Conservation (phyloP, 148 eudicot species). For the Polygonum maritimum region DNA sequence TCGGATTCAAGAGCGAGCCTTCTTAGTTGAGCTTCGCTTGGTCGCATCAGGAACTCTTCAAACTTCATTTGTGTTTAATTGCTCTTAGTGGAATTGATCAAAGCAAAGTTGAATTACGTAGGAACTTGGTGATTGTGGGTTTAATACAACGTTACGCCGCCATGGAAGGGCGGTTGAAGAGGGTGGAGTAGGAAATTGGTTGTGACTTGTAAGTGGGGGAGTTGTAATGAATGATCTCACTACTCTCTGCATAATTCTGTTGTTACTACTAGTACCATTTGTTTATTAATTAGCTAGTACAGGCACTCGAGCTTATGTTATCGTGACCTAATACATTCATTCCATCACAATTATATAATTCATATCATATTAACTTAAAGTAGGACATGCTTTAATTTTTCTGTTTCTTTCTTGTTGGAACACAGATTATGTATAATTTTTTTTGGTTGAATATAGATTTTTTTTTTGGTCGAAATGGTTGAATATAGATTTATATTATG, state of each 20-base stretch:
- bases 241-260: not conserved
- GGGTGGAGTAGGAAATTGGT: not conserved
- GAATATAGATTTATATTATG: too few species aligned
- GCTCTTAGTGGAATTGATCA: not conserved
- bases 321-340: not conserved
- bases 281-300: not conserved
- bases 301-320: not conserved
- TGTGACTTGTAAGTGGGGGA: slow-evolving; percentile 1
- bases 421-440: too few species aligned
- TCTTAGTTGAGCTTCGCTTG: slow-evolving; percentile 39
- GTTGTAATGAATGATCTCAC: not conserved
- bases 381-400: too few species aligned
- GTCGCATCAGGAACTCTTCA: slow-evolving; percentile 67
- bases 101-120: not conserved
- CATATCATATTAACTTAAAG: too few species aligned
- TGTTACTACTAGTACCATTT: not conserved
- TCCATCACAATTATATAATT: too few species aligned
- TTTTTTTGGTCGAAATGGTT: too few species aligned
- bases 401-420: too few species aligned
- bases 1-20: slow-evolving; percentile 51
- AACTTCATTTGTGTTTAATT: slow-evolving; percentile 44
- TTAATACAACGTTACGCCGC: not conserved
- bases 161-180: not conserved
- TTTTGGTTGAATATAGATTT: too few species aligned
- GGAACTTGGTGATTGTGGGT: not conserved